phyloP scores from a whole-genome alignment of 2,329 filamentous ascomycete species.

The Pseudogymnoascus sp. region DNA sequence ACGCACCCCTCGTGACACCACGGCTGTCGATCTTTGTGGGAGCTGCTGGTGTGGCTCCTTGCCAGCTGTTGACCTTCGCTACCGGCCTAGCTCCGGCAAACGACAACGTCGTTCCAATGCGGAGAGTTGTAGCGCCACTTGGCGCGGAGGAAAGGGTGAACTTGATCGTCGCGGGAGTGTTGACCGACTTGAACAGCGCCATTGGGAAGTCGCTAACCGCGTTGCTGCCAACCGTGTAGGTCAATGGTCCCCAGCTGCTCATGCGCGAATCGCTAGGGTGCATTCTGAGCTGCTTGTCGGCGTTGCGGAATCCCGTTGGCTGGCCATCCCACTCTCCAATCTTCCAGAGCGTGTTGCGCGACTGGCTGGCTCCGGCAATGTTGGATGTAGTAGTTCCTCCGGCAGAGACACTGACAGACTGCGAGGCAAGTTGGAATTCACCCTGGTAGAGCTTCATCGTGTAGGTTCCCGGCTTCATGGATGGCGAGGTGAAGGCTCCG shows the following conservation, averaged over 20 bases:
- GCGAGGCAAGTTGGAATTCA: conserved; percentile 46
- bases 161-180: conserved; percentile 52
- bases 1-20: conserved; percentile 58
- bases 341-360: conserved; percentile 49
- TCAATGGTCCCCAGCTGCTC: conserved; percentile 50
- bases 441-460: conserved; percentile 59
- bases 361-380: conserved; percentile 41
- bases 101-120: conserved; percentile 56
- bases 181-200: conserved; percentile 55
- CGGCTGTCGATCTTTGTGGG: conserved; percentile 57
- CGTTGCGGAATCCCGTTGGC: conserved; percentile 57
- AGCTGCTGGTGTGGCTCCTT: conserved; percentile 39
- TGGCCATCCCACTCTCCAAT: conserved; percentile 60
- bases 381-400: conserved; percentile 41
- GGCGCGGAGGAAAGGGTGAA: conserved; percentile 47
- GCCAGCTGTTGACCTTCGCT: conserved; percentile 49
- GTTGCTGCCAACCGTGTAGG: conserved; percentile 53
- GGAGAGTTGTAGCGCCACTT: conserved; percentile 47
- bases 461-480: conserved; percentile 61
- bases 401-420: conserved; percentile 41
- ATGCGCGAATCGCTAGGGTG: conserved; percentile 60
- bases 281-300: conserved; percentile 59
- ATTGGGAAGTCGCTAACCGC: conserved; percentile 50
- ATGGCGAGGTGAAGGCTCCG: conserved; percentile 53
- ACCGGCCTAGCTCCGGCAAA: conserved; percentile 53